Percentiles rank a stretch among this genome's conserved stretches.
Conservation (phyloP, 73 alveolate genomes). For the Symbiodinium pilosum region DNA sequence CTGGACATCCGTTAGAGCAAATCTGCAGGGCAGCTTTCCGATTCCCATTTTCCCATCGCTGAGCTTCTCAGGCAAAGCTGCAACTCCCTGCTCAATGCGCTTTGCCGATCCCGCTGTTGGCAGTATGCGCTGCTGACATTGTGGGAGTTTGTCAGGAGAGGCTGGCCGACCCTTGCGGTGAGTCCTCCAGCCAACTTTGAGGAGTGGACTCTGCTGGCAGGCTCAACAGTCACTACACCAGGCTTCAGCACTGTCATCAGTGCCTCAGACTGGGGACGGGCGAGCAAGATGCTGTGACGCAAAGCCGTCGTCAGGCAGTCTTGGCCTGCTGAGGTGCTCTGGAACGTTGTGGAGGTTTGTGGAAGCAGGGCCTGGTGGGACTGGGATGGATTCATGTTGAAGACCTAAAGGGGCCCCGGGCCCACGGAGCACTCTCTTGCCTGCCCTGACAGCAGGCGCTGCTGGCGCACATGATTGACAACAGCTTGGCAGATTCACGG, state of each 20-base stretch:
- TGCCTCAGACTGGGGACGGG: too few relatives aligned
- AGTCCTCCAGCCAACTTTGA: neutral
- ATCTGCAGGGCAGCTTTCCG: too few relatives aligned
- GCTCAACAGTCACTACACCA: neutral
- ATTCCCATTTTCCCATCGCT: too few relatives aligned
- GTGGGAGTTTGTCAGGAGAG: neutral
- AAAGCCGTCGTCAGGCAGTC: neutral
- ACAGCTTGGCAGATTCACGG: neutral
- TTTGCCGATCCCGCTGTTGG: neutral
- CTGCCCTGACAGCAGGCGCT: constrained; percentile 1
- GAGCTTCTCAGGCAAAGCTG: neutral
- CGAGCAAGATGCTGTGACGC: neutral
- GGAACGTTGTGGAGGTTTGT: neutral
- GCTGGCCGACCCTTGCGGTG: neutral
- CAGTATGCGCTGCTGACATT: neutral
- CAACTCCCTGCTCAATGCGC: constrained; percentile 9
- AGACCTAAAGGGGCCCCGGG: too few relatives aligned
- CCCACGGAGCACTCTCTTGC: too few relatives aligned
- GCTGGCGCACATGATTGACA: neutral
- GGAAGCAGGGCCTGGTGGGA: neutral
- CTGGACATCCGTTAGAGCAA: neutral
- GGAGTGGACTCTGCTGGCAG: neutral
- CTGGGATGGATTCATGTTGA: too few relatives aligned
- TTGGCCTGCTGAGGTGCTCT: neutral
- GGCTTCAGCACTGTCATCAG: constrained; percentile 4